Evolutionary conservation across 257 asterid species (phyloP), one percentile per base, ranked within the genome.

Genomic region (Lavandula angustifolia): DNA sequence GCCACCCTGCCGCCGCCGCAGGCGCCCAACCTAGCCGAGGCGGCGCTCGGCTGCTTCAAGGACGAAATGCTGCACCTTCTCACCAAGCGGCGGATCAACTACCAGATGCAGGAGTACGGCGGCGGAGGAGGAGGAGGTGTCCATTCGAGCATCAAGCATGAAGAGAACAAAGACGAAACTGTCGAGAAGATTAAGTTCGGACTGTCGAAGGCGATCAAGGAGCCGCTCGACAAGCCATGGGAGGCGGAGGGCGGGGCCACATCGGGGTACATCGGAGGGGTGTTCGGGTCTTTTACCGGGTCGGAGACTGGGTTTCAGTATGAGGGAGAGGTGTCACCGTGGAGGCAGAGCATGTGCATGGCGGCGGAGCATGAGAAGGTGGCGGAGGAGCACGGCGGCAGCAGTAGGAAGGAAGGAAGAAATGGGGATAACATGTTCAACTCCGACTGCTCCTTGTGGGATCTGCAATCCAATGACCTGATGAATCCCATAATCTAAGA

Each of bases 21-120:
- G 73, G 96, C 88, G 6, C 97, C 97, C 5, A 89, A 81, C 63
- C 55, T 92, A 69, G 98, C 98, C 0, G 98, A 92, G 68, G 97
- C 98, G 1, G 95, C 97, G 14, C 81, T 92, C 0, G 97, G 98
- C 14, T 92, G 96, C 77, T 89, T 92, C 88, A 92, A 92, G 73
- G 97, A 92, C 60, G 98, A 92, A 75, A 89, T 89, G 98, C 95
- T 92, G 7, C 98, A 92, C 72, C 87, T 89, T 69, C 89, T 89
- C 60, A 87, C 96, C 31, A 92, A 87, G 84, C 74, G 88, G 34
- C 88, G 96, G 4, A 79, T 86, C 46, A 90, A 88, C 66, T 74
- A 85, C 71, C 96, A 89, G 65, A 76, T 79, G 67, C 94, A 83
- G 68, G 94, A 84, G 9, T 50, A 33, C 48, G 62, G 13, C 12